These are phyloP conservation scores for Peribolospora kevripleyi DNA, from an alignment of 768 basidiomycete species.

Conservation along the genomic window DNA sequence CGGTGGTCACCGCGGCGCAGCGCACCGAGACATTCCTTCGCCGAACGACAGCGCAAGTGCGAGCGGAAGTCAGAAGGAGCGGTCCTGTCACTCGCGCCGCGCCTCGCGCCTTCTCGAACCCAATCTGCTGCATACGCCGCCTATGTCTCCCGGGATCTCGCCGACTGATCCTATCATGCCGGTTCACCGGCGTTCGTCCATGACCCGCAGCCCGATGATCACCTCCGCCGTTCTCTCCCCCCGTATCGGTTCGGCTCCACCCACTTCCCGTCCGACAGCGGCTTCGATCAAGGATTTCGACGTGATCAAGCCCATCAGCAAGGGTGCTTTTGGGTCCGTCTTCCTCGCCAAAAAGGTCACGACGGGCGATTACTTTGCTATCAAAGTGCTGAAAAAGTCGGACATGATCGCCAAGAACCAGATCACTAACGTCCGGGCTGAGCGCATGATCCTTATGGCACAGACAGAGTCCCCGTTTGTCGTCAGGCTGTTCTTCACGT, in stretches of 20 bases:
- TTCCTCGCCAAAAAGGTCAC: slow-evolving; percentile 95
- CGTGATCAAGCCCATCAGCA: slow-evolving; percentile 96
- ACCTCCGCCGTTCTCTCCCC: slow-evolving; percentile 47
- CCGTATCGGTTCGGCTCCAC: slow-evolving; percentile 51
- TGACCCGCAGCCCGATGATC: background rate
- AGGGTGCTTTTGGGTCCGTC: slow-evolving; percentile 94
- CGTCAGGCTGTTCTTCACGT: slow-evolving; percentile 91
- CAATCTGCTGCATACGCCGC: background rate
- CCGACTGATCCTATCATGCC: slow-evolving; percentile 18
- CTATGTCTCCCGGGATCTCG: slow-evolving; percentile 33
- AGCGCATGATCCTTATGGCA: slow-evolving; percentile 98
- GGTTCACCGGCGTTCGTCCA: background rate
- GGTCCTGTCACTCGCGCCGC: no score
- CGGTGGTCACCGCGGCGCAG: no score
- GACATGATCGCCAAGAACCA: slow-evolving; percentile 99
- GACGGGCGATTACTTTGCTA: slow-evolving; percentile 95
- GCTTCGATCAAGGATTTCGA: slow-evolving; percentile 98
- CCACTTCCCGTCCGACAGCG: slow-evolving; percentile 49
- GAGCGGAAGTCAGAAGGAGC: no score
- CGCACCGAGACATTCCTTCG: no score
- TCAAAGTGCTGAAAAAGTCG: slow-evolving; percentile 99
- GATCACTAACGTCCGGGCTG: slow-evolving; percentile 98
- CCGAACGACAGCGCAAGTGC: no score
- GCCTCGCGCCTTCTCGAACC: no score
- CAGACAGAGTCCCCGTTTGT: slow-evolving; percentile 81